Conservation (phyloP, 441 rosid species). For the Adansonia gregorii region DNA sequence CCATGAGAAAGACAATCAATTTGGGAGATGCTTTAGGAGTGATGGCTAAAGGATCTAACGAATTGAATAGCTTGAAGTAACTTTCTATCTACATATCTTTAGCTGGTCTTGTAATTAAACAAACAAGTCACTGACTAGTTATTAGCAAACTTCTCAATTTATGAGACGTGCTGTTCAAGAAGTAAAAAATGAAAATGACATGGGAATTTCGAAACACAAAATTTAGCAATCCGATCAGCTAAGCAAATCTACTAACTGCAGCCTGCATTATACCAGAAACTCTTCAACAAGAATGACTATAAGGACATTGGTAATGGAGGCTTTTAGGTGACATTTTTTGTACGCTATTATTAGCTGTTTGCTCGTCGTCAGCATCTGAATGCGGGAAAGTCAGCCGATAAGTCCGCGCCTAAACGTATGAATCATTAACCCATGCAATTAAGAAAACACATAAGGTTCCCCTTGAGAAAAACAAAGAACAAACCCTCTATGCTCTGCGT, state of each 20-base stretch:
- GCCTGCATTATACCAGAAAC: background rate
- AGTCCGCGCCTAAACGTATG: background rate
- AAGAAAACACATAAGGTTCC: no score
- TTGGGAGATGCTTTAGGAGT: conserved; percentile 51
- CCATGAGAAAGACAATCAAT: conserved; percentile 68
- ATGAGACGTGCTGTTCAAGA: background rate
- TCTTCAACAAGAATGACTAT: background rate
- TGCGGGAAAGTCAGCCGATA: background rate
- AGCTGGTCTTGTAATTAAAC: background rate
- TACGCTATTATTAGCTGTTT: background rate
- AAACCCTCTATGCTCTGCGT: no score
- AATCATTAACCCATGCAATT: no score
- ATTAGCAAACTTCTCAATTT: background rate
- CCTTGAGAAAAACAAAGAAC: no score
- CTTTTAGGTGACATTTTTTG: background rate
- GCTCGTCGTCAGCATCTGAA: background rate
- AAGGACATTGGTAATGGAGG: background rate
- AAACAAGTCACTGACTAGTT: conserved; percentile 14
- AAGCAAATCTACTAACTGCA: background rate
- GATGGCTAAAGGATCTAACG: conserved; percentile 27
- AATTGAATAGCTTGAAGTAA: conserved; percentile 22
- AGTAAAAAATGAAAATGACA: background rate
- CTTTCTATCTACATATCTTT: background rate
- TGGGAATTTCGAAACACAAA: background rate
- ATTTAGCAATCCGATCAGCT: background rate